phyloP scores from a whole-genome alignment of 805 yeast genomes.

The Diddensiella transvaalensis region DNA sequence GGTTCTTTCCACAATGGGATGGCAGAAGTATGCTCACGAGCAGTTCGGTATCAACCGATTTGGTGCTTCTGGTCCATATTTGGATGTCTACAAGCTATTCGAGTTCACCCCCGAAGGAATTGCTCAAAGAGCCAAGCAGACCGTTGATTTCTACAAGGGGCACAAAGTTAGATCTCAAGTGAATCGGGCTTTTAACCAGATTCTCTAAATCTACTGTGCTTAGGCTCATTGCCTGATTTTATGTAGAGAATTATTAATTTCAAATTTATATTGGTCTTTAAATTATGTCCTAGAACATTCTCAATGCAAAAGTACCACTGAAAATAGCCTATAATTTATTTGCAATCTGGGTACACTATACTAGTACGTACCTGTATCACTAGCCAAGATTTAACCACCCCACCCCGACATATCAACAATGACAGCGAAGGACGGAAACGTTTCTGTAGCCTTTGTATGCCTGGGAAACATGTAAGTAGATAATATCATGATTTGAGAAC shows the following conservation, averaged over 20 bases:
- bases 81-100: slow-evolving; percentile 75
- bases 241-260: too few species aligned
- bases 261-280: not conserved
- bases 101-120: slow-evolving; percentile 93
- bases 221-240: too few species aligned
- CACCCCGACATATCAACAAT: too few species aligned
- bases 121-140: slow-evolving; percentile 78
- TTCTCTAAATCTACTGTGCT: slow-evolving; percentile 3
- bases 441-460: slow-evolving; percentile 78
- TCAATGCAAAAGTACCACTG: too few species aligned
- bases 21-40: slow-evolving; percentile 95
- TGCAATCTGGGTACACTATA: not conserved
- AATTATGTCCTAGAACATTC: slow-evolving; percentile 1
- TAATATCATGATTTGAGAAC: not conserved
- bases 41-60: slow-evolving; percentile 93
- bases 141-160: slow-evolving; percentile 81
- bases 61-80: slow-evolving; percentile 93
- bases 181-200: slow-evolving; percentile 59
- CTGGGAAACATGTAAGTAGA: slow-evolving; percentile 76
- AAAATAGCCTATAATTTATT: too few species aligned
- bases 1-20: slow-evolving; percentile 86
- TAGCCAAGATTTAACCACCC: too few species aligned
- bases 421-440: slow-evolving; percentile 5
- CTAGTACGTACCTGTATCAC: too few species aligned
- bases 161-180: slow-evolving; percentile 68